A percentile compares a stretch with the other conserved stretches of the same genome.
Conservation (phyloP, 1,139 yeast species). For the Starmera stellimalicola region DNA sequence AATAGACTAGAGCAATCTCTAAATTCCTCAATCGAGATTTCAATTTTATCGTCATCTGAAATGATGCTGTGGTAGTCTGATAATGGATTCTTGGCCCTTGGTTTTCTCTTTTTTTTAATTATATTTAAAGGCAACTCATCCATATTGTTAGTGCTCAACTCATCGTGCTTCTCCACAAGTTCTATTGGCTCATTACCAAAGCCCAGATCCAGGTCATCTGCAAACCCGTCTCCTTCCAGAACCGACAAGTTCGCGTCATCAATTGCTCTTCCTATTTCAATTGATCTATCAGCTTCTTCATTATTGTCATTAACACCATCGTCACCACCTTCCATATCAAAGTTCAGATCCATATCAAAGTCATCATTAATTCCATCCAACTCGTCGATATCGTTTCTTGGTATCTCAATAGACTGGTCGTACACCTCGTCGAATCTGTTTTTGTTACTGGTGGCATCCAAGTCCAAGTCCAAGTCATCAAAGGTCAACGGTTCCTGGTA, state of each 20-base stretch:
- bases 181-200: constrained; percentile 12
- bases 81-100: constrained; percentile 7
- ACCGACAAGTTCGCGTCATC: constrained; percentile 17
- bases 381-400: constrained; percentile 31
- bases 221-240: constrained; percentile 3
- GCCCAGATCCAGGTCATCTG: constrained; percentile 9
- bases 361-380: constrained; percentile 16
- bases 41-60: constrained; percentile 14
- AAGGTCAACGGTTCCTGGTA: constrained; percentile 55
- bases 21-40: constrained; percentile 14
- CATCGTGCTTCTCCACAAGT: constrained; percentile 11
- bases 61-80: constrained; percentile 13
- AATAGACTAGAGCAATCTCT: constrained; percentile 1
- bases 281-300: constrained; percentile 16
- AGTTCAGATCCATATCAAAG: constrained; percentile 25
- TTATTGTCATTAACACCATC: constrained; percentile 5
- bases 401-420: constrained; percentile 51
- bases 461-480: constrained; percentile 32
- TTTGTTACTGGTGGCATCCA: constrained; percentile 11
- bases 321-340: constrained; percentile 22
- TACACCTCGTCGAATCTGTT: constrained; percentile 9
- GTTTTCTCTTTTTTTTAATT: constrained; percentile 4
- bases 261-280: constrained; percentile 26
- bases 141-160: constrained; percentile 5
- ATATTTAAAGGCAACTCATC: constrained; percentile 1